phyloP scores from a whole-genome alignment of 352 stramenopile genomes.

The Pythium utonaiense region DNA sequence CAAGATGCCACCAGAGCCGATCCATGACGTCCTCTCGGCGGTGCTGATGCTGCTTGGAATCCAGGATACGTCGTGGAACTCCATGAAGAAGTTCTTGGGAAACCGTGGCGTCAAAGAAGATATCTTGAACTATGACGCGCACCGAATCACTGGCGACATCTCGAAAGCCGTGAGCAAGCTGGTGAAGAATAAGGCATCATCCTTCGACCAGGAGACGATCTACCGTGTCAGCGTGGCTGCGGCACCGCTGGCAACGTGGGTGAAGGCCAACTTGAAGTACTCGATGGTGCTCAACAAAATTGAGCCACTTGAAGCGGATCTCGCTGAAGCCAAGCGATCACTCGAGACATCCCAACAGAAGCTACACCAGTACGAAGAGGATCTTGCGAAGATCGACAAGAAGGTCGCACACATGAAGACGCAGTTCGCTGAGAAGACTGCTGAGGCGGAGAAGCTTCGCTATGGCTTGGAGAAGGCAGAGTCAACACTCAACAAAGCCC shows the following conservation, averaged over 20 bases:
- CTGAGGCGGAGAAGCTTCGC: slow-evolving; percentile 90
- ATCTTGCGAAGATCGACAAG: slow-evolving; percentile 90
- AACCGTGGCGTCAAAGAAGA: slow-evolving; percentile 95
- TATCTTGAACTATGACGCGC: slow-evolving; percentile 95
- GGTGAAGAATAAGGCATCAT: slow-evolving; percentile 90
- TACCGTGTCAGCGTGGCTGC: slow-evolving; percentile 93
- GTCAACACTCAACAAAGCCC: slow-evolving; percentile 89
- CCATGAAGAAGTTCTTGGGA: slow-evolving; percentile 96
- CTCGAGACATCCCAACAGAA: slow-evolving; percentile 87
- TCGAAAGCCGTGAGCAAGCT: slow-evolving; percentile 90
- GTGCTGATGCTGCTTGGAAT: slow-evolving; percentile 95
- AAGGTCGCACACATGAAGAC: slow-evolving; percentile 88
- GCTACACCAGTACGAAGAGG: slow-evolving; percentile 86
- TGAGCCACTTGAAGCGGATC: slow-evolving; percentile 88
- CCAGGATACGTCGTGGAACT: slow-evolving; percentile 94
- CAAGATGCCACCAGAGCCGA: slow-evolving; percentile 94
- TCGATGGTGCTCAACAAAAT: slow-evolving; percentile 96
- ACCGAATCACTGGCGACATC: slow-evolving; percentile 89
- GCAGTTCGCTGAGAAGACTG: slow-evolving; percentile 91
- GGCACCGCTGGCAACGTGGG: slow-evolving; percentile 92
- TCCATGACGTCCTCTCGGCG: slow-evolving; percentile 92
- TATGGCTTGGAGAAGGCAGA: slow-evolving; percentile 87
- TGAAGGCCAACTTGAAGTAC: slow-evolving; percentile 95
- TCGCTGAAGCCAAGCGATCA: slow-evolving; percentile 85
- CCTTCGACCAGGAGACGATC: slow-evolving; percentile 94